phyloP scores from a whole-genome alignment of 306 rosid genomes.

The Comarum palustre region DNA sequence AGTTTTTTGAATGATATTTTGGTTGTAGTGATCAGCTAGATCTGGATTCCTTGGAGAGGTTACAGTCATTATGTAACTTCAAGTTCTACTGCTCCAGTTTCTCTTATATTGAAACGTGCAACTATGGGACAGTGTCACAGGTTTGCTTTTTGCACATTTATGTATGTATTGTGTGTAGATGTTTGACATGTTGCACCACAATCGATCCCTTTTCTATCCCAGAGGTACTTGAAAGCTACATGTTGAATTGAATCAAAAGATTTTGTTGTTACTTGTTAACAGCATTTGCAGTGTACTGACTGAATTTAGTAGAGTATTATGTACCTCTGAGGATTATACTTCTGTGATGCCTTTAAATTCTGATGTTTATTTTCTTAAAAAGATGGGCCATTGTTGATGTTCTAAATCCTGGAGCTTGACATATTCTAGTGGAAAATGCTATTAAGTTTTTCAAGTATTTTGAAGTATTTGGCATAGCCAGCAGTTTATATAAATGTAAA shows the following conservation, averaged over 20 bases:
- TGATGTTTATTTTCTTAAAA: neutral
- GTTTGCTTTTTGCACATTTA: slow-evolving; percentile 14
- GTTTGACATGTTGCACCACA: neutral
- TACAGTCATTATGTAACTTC: slow-evolving; percentile 32
- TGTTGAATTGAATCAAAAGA: slow-evolving; percentile 1
- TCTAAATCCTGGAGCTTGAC: neutral
- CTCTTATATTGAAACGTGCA: slow-evolving; percentile 41
- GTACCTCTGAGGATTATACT: neutral
- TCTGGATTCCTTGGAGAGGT: slow-evolving; percentile 48
- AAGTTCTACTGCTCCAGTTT: slow-evolving; percentile 29
- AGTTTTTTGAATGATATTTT: neutral
- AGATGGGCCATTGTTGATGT: neutral
- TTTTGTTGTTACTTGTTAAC: neutral
- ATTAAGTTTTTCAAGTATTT: neutral
- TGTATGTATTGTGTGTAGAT: neutral
- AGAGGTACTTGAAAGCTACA: neutral
- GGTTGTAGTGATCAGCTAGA: slow-evolving; percentile 39
- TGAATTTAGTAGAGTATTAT: neutral
- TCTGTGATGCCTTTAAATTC: neutral
- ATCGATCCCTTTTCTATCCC: neutral
- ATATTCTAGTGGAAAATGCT: neutral
- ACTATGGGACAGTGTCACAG: slow-evolving; percentile 35
- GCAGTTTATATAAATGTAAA: neutral
- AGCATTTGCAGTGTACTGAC: neutral
- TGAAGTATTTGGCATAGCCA: neutral